Conservation (phyloP, 352 stramenopile species). For the Phytophthora parvispora region DNA sequence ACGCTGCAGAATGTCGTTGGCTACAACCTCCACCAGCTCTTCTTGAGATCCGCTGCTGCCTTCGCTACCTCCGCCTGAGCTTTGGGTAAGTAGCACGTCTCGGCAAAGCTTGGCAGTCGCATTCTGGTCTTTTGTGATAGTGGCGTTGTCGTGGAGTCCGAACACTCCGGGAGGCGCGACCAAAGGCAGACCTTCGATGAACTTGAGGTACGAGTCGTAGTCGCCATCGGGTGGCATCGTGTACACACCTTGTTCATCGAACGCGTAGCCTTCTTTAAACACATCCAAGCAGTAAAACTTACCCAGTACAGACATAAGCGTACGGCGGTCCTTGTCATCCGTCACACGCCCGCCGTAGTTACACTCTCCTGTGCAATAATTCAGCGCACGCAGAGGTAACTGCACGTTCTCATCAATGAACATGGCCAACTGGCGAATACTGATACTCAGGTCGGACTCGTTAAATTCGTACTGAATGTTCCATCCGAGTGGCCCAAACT, state of each 20-base stretch:
- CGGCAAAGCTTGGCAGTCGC: slow-evolving; percentile 95
- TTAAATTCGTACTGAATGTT: slow-evolving; percentile 98
- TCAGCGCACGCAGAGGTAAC: slow-evolving; percentile 78
- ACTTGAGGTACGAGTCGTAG: slow-evolving; percentile 84
- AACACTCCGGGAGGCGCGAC: slow-evolving; percentile 94
- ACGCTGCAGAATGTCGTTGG: slow-evolving; percentile 88
- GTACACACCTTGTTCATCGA: slow-evolving; percentile 79
- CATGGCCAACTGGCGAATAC: slow-evolving; percentile 93
- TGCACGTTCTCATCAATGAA: slow-evolving; percentile 94
- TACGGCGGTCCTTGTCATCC: slow-evolving; percentile 87
- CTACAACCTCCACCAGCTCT: slow-evolving; percentile 90
- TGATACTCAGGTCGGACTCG: slow-evolving; percentile 94
- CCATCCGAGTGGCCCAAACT: slow-evolving; percentile 95
- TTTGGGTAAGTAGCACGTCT: slow-evolving; percentile 94
- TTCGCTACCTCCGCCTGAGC: slow-evolving; percentile 71
- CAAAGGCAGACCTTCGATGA: slow-evolving; percentile 90
- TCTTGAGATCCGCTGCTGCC: slow-evolving; percentile 85
- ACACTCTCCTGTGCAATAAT: slow-evolving; percentile 88
- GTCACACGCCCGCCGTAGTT: slow-evolving; percentile 91
- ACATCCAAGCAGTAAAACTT: slow-evolving; percentile 84
- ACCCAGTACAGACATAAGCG: slow-evolving; percentile 73
- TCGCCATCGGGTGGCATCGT: slow-evolving; percentile 77
- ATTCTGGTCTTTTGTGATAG: slow-evolving; percentile 96
- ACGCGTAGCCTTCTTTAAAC: slow-evolving; percentile 68
- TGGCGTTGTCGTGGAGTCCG: slow-evolving; percentile 95